phyloP scores from a whole-genome alignment of 192 early-diverging fungal genomes.

The Coemansia sp. region DNA sequence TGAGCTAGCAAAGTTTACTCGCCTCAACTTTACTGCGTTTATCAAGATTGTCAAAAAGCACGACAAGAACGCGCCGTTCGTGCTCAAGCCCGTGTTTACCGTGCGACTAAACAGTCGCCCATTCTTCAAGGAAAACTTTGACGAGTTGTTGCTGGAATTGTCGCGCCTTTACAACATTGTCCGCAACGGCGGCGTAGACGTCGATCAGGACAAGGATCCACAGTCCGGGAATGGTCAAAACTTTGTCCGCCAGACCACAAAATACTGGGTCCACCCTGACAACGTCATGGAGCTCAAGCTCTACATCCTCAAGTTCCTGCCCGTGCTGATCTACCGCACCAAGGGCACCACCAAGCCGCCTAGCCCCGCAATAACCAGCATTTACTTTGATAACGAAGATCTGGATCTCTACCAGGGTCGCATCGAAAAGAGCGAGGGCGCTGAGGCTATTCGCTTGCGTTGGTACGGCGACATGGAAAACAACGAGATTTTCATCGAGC shows the following conservation, averaged over 20 bases:
- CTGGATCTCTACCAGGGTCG: slow-evolving; percentile 90
- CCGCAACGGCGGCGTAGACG: slow-evolving; percentile 70
- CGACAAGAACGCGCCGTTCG: slow-evolving; percentile 90
- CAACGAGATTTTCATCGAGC: slow-evolving; percentile 93
- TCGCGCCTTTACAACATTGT: slow-evolving; percentile 79
- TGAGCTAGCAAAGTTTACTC: slow-evolving; percentile 73
- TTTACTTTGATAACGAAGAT: slow-evolving; percentile 91
- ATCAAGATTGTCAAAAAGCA: slow-evolving; percentile 98
- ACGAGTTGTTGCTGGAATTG: slow-evolving; percentile 81
- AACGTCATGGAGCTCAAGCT: slow-evolving; percentile 95
- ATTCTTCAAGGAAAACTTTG: slow-evolving; percentile 87
- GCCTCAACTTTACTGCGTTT: slow-evolving; percentile 84
- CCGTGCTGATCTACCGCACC: slow-evolving; percentile 86
- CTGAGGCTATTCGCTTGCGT: slow-evolving; percentile 86
- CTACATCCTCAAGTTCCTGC: slow-evolving; percentile 86
- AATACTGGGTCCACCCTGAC: slow-evolving; percentile 97
- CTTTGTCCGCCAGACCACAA: slow-evolving; percentile 84
- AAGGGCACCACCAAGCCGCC: slow-evolving; percentile 67
- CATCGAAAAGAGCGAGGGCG: slow-evolving; percentile 86
- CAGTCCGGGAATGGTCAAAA: slow-evolving; percentile 58
- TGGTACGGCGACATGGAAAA: slow-evolving; percentile 94
- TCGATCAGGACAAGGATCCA: slow-evolving; percentile 50
- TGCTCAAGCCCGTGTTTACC: slow-evolving; percentile 78
- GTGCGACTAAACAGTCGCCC: slow-evolving; percentile 80
- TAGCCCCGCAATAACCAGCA: slow-evolving; percentile 89